Conservation (phyloP, 2,329 filamentous ascomycete species). For the Bipolaris victoriae region DNA sequence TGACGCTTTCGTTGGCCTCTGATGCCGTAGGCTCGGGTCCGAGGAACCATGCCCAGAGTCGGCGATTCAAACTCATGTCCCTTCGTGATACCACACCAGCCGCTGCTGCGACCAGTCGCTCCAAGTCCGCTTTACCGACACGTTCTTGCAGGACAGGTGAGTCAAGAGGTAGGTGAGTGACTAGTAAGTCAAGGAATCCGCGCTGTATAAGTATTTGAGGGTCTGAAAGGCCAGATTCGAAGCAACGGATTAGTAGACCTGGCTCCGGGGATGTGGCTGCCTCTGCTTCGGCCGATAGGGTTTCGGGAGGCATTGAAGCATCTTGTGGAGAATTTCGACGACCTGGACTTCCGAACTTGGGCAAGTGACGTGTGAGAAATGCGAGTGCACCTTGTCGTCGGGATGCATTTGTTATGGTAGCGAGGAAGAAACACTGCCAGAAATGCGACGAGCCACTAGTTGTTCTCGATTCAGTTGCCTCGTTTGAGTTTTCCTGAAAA, state of each 20-base stretch:
- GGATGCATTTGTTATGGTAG: slow-evolving; percentile 86
- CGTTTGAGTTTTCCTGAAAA: slow-evolving; percentile 61
- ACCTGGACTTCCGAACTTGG: slow-evolving; percentile 63
- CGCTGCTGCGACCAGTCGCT: slow-evolving; percentile 81
- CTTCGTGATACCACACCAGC: slow-evolving; percentile 85
- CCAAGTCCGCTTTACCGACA: slow-evolving; percentile 76
- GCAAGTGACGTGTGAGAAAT: slow-evolving; percentile 80
- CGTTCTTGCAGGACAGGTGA: slow-evolving; percentile 78
- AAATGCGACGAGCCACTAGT: slow-evolving; percentile 79
- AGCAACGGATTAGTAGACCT: slow-evolving; percentile 86
- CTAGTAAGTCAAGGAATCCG: slow-evolving; percentile 90
- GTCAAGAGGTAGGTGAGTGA: slow-evolving; percentile 85
- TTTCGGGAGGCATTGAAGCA: slow-evolving; percentile 10
- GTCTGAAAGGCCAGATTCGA: slow-evolving; percentile 86
- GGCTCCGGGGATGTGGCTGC: slow-evolving; percentile 89
- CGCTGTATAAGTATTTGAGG: slow-evolving; percentile 90
- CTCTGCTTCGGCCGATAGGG: slow-evolving; percentile 60
- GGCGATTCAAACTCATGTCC: slow-evolving; percentile 95
- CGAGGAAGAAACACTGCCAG: slow-evolving; percentile 97
- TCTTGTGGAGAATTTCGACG: slow-evolving; percentile 27
- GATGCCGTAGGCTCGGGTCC: slow-evolving; percentile 69
- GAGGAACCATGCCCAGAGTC: slow-evolving; percentile 95
- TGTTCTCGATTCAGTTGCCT: slow-evolving; percentile 49
- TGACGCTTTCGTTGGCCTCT: slow-evolving; percentile 42
- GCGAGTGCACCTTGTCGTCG: slow-evolving; percentile 85